Evolutionary conservation across 106 monocot genomes (phyloP), one percentile per base, ranked within the genome.

Genomic region (Cymbidium sinense): DNA sequence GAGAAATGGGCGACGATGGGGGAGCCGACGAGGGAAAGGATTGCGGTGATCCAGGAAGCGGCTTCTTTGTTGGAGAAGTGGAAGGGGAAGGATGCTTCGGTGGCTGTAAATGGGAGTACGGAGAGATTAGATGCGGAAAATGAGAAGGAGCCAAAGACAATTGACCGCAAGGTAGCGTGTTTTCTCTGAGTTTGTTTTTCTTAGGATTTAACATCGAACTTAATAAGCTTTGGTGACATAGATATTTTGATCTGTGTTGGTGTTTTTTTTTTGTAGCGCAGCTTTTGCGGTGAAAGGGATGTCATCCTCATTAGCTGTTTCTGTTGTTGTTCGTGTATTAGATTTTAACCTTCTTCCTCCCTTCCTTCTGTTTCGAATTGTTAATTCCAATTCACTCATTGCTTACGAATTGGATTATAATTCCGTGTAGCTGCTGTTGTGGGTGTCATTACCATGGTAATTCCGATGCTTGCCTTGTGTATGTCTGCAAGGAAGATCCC

Each of bases 1-100:
- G 94, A 94, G 88, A 34, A 84, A 7, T 96, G 91, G 93, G 96
- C 88, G 7, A 82, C 64, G 28, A 91, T 98, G 94, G 87, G 79
- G 8, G 74, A 62, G 19, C 94, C 90, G 7, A 58, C 47, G 5
- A 84, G 90, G 78, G 91, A 90, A 50, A 72, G 70, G 77, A 36
- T 92, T 5, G 55, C 30, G 5, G 31, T 77, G 80, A 84, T 98
- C 30, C 87, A 75, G 27, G 86, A 90, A 34, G 86, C 83, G 4
- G 70, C 86, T 25, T 36, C 50, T 9, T 75, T 90, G 78, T 70
- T 98, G 54, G 94, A 92, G 74, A 76, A 77, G 61, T 83, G 85
- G 85, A 82, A 62, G 34, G 12, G 19, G 19, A 90, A 79, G 37
- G 82, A 78, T 19, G 21, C 62, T 8, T 58, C 19, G 62, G 13